Base-by-base conservation (phyloP, 345 rosid genomes). In the Citrus sp. region DNA sequence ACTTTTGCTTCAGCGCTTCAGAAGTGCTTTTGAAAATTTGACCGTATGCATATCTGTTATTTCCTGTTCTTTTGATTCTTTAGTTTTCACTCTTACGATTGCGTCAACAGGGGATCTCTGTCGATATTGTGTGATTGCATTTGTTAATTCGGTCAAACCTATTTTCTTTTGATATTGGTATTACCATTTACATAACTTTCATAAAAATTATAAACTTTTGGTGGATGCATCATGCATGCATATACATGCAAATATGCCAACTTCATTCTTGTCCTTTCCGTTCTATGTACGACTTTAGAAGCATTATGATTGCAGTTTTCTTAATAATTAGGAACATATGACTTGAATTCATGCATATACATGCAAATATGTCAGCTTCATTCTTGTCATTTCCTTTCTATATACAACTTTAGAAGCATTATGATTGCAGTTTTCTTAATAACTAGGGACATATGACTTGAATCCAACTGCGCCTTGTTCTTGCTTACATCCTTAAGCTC, bases 1-100 rank as follows among this genome's bases (percentile, higher is more conserved):
- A 75, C 96, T 93, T 83, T 84, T 93, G 78, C 87, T 92, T 85
- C 97, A 91, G 88, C 97, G 98, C 70, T 93, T 95, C 87, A 86
- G 66, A 76, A 93, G 92, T 76, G 99, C 98, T 82, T 95, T 92
- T 69, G 92, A 92, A 73, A 95, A 95, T 68, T 87, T 92, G 77
- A 87, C 92, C 9, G 99, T 93, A 85, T 67, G 81, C 63, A 74
- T 66, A 49, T 71, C 78, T 81, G 67, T 79, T 5, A 72, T 78
- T 60, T 60, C 62, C 77, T 71, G 58, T 74, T 67, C 51, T 71
- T 80, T 78, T 28, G 10, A 34, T 75, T 68, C 67, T 71, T 55
- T 7, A 27, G 58, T 42, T 62, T 62, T 58, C 5, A 13, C 24
- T 56, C 24, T 19, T 6, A 21, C 28, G 49, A 69, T 51, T 5